Conservation (phyloP, 73 alveolate species). For the Stentor roeselii region DNA sequence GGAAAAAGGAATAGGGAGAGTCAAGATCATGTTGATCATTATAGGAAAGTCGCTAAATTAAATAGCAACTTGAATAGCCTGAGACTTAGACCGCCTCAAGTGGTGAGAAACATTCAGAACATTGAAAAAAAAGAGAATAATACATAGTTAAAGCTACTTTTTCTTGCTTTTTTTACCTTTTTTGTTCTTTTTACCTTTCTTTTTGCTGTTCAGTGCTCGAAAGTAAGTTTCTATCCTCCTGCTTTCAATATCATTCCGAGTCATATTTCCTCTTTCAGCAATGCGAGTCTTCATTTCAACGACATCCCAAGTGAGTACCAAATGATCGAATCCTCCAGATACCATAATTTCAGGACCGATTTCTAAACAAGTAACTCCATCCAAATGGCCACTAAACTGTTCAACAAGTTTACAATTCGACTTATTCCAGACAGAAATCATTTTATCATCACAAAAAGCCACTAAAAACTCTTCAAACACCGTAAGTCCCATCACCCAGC, state of each 20-base stretch:
- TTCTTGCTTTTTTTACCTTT: slow-evolving; percentile 34
- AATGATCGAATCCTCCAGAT: slow-evolving; percentile 75
- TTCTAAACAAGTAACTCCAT: slow-evolving; percentile 76
- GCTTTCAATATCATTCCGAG: slow-evolving; percentile 55
- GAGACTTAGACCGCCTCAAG: no score
- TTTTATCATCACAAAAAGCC: slow-evolving; percentile 75
- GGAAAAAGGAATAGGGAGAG: no score
- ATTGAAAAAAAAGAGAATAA: no score
- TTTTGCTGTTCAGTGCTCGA: slow-evolving; percentile 33
- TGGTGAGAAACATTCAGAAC: no score
- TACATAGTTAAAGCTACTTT: background rate
- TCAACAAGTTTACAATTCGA: slow-evolving; percentile 58
- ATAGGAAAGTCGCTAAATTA: no score
- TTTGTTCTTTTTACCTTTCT: slow-evolving; percentile 37
- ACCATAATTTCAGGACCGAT: slow-evolving; percentile 64
- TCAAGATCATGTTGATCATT: no score
- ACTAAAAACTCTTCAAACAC: slow-evolving; percentile 46
- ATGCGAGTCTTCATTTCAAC: slow-evolving; percentile 63
- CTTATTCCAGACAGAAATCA: slow-evolving; percentile 71
- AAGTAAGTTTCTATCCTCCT: slow-evolving; percentile 49
- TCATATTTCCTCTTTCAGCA: slow-evolving; percentile 62
- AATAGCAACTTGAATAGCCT: no score
- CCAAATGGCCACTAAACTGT: slow-evolving; percentile 71
- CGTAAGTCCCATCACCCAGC: slow-evolving; percentile 71
- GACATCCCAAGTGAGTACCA: slow-evolving; percentile 71